Conservation (phyloP, 257 asterid genomes). For the Cruciata laevipes region DNA sequence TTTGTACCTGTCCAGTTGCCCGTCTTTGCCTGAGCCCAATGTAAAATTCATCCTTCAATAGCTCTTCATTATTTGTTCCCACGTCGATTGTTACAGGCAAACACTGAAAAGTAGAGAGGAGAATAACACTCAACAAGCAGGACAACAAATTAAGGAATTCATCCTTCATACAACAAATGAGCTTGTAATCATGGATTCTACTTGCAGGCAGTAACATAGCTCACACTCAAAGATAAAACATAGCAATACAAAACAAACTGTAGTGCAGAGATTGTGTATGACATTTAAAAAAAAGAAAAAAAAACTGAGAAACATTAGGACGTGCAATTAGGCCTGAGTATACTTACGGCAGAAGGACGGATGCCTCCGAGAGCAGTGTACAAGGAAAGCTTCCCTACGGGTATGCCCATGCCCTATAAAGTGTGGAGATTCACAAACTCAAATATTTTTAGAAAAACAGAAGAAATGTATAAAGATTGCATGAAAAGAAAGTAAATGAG, state of each 20-base stretch:
- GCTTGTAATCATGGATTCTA: background rate
- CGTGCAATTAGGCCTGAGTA: background rate
- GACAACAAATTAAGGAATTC: background rate
- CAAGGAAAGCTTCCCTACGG: conserved; percentile 85
- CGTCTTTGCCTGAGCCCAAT: conserved; percentile 87
- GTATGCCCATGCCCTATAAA: conserved; percentile 94
- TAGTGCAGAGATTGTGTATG: background rate
- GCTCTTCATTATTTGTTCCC: conserved; percentile 79
- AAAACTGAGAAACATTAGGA: conserved; percentile 1
- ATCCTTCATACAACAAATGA: background rate
- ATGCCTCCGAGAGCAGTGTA: conserved; percentile 94
- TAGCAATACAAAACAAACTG: too few species aligned
- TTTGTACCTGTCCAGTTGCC: conserved; percentile 83
- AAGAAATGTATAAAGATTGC: background rate
- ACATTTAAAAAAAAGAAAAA: too few species aligned
- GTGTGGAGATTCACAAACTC: conserved; percentile 18
- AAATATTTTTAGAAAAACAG: conserved; percentile 2
- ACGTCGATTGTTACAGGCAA: conserved; percentile 90
- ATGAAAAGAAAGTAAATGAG: conserved; percentile 1
- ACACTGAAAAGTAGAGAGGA: conserved; percentile 40
- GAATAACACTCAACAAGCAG: background rate
- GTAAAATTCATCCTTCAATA: conserved; percentile 81
- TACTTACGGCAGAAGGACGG: conserved; percentile 72
- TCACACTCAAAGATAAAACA: background rate
- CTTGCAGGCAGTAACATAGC: too few species aligned